Conservation (phyloP, 1,284 basidiomycete species). For the Naganishia albida region DNA sequence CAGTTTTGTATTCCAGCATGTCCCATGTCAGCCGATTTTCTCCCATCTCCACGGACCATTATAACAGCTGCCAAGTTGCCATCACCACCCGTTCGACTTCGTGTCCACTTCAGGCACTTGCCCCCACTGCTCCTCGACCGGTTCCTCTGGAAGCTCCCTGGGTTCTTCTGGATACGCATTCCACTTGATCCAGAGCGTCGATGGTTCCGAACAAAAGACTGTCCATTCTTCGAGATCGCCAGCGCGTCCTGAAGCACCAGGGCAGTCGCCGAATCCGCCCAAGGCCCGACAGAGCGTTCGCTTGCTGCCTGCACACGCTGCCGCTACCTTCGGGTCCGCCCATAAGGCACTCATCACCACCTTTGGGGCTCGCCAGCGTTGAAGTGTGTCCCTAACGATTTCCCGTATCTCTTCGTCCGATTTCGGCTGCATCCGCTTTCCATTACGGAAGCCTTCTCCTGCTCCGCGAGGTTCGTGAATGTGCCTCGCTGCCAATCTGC, state of each 20-base stretch:
- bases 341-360: conserved; percentile 67
- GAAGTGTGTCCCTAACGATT: conserved; percentile 61
- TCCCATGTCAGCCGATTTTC: background rate
- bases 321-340: conserved; percentile 63
- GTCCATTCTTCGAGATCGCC: conserved; percentile 37
- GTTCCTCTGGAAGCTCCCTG: conserved; percentile 1
- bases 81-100: conserved; percentile 20
- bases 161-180: conserved; percentile 31
- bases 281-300: conserved; percentile 46
- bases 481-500: conserved; percentile 59
- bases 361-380: conserved; percentile 56
- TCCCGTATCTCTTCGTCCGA: conserved; percentile 60
- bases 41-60: background rate
- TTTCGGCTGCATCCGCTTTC: conserved; percentile 55
- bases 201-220: conserved; percentile 35
- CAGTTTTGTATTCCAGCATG: background rate
- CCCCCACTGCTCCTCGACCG: conserved; percentile 17
- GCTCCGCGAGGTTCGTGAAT: conserved; percentile 53
- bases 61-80: background rate
- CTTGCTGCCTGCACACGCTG: conserved; percentile 64
- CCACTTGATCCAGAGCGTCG: conserved; percentile 41
- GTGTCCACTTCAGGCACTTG: conserved; percentile 21
- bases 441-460: conserved; percentile 28
- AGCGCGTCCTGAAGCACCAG: conserved; percentile 27
- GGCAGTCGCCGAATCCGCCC: conserved; percentile 52